phyloP scores from a whole-genome alignment of 2,329 filamentous ascomycete species.

The Pseudogymnoascus sp. region DNA sequence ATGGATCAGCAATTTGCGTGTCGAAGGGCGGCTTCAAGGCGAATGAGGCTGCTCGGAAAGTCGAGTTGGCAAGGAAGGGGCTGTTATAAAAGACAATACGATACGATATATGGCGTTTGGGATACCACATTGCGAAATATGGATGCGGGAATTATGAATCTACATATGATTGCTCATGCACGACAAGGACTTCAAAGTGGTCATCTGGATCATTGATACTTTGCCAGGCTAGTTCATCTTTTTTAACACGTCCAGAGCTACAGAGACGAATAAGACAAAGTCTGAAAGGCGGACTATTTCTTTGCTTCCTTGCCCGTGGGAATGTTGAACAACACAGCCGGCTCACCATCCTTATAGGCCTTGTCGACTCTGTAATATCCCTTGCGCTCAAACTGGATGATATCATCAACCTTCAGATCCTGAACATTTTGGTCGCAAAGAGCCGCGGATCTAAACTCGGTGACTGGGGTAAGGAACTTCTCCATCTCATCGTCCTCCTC shows the following conservation, averaged over 20 bases:
- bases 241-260: neutral
- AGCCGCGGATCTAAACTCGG: slow-evolving; percentile 67
- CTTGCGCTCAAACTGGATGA: slow-evolving; percentile 91
- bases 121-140: neutral
- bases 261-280: neutral
- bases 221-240: neutral
- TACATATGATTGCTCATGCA: slow-evolving; percentile 1
- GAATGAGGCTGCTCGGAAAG: slow-evolving; percentile 66
- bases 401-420: slow-evolving; percentile 75
- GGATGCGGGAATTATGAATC: neutral
- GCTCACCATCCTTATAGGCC: slow-evolving; percentile 50
- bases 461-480: slow-evolving; percentile 73
- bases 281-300: neutral
- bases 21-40: slow-evolving; percentile 69
- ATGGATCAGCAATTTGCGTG: slow-evolving; percentile 66
- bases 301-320: slow-evolving; percentile 52
- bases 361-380: slow-evolving; percentile 84
- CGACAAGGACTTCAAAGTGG: neutral
- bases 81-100: slow-evolving; percentile 45
- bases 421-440: slow-evolving; percentile 75
- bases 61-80: slow-evolving; percentile 75
- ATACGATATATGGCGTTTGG: slow-evolving; percentile 4
- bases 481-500: slow-evolving; percentile 82
- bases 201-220: neutral
- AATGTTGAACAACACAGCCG: slow-evolving; percentile 62